Conservation (phyloP, 495 filamentous ascomycete species). For the Daldinia childiae region DNA sequence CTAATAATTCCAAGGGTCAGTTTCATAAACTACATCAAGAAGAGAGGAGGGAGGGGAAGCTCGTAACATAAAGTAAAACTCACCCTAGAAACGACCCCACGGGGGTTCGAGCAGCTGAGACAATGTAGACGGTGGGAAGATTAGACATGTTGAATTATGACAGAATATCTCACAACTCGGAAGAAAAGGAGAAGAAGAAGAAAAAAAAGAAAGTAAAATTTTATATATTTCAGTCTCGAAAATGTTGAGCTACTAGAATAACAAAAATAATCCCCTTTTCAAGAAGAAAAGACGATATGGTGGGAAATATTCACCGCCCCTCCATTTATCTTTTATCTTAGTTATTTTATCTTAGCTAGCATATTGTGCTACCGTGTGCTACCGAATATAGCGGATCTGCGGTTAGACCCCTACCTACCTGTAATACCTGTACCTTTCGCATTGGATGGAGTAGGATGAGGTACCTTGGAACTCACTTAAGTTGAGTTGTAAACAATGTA, state of each 20-base stretch:
- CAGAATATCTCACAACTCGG: not conserved
- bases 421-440: not conserved
- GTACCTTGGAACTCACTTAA: not conserved
- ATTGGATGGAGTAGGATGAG: not conserved
- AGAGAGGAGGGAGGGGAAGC: constrained; percentile 14
- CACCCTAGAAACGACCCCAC: constrained; percentile 94
- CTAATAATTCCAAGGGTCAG: constrained; percentile 37
- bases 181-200: constrained; percentile 8
- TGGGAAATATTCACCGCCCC: constrained; percentile 31
- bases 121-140: constrained; percentile 91
- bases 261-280: not conserved
- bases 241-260: constrained; percentile 21
- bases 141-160: constrained; percentile 60
- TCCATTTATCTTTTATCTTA: constrained; percentile 23
- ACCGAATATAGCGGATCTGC: constrained; percentile 1
- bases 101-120: constrained; percentile 88
- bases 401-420: not conserved
- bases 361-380: not conserved
- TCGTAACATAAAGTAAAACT: constrained; percentile 41
- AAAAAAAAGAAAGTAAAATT: constrained; percentile 2
- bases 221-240: constrained; percentile 8
- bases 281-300: constrained; percentile 9
- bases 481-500: not conserved
- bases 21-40: constrained; percentile 8
- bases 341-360: not conserved